phyloP scores from a whole-genome alignment of 2,329 filamentous ascomycete species.

The Aspergillus versicolor region DNA sequence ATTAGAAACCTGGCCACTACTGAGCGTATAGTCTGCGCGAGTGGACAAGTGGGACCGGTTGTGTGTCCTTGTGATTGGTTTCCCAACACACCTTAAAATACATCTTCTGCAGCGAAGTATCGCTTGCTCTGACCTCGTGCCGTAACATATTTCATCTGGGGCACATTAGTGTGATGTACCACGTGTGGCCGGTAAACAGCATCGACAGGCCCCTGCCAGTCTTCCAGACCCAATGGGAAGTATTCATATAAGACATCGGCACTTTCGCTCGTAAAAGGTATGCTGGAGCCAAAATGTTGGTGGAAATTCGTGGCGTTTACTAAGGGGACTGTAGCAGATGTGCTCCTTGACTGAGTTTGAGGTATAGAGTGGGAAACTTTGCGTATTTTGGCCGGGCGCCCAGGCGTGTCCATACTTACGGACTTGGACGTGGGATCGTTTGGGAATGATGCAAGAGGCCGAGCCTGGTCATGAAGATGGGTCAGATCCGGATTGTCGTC shows the following conservation, averaged over 20 bases:
- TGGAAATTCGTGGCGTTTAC: conserved; percentile 33
- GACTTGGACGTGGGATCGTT: conserved; percentile 29
- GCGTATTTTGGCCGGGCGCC: conserved; percentile 39
- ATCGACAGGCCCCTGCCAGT: conserved; percentile 88
- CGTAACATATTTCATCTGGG: conserved; percentile 69
- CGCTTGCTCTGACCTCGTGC: conserved; percentile 66
- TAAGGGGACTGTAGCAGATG: conserved; percentile 33
- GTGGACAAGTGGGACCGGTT: background rate
- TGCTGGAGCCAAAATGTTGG: conserved; percentile 57
- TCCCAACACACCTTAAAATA: conserved; percentile 26
- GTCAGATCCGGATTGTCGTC: conserved; percentile 53
- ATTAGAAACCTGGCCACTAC: background rate
- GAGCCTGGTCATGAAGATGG: conserved; percentile 21
- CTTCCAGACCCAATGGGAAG: conserved; percentile 85
- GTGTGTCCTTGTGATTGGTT: background rate
- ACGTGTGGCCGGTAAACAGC: conserved; percentile 89
- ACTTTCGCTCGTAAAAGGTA: conserved; percentile 58
- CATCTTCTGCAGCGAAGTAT: conserved; percentile 67
- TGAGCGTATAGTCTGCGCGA: background rate
- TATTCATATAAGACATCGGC: conserved; percentile 90
- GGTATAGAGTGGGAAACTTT: conserved; percentile 34
- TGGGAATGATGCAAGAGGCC: conserved; percentile 21
- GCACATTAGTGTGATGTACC: conserved; percentile 78
- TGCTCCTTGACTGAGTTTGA: conserved; percentile 30
- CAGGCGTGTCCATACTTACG: conserved; percentile 29